Base-by-base conservation (phyloP, 305 asterid genomes). In the Nicotiana rustica region DNA sequence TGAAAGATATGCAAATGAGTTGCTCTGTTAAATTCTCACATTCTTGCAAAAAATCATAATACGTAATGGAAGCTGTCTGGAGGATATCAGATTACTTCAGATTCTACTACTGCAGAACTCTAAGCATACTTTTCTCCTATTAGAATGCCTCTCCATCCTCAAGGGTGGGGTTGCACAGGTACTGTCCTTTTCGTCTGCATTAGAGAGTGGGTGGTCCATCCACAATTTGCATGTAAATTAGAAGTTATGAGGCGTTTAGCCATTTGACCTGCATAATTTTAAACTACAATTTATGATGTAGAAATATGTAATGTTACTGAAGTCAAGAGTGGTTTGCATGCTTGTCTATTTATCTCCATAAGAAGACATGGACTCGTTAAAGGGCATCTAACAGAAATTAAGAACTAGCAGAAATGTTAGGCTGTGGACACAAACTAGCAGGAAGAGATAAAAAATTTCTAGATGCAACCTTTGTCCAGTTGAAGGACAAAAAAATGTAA, bases 401-500 rank as follows among this genome's bases (percentile, higher is more conserved):
- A 10, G 9, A 60, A 60, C 66, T 18, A 60, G 31, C 9, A 60
- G 66, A 60, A 60, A 18, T 60, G 66, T 7, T 60, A 60, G 44
- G 44, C 29, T 18, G 29, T 18, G 29, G 66, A 60, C 29, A 3
- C 66, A 60, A 18, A 60, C 66, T 18, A 60, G 66, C 13, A 10
- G 66, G 8, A 60, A 60, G 66, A 18, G 31, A 60, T 6, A 21
- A 47, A 44, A 5, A 18, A 44, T 70, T 18, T 21, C 52, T 4
- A 14, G 44, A 75, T 75, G 64, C 65, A 49, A 64, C 44, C 9
- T 75, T 71, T 75, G 7, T 38, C 25, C 41, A 75, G 79, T 25
- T 75, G 25, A 49, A 49, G 47, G 44, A 49, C 17, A 47, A 73
- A 5, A 19, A 6, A 21, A 4, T 47, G 41, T 47, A 21, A 73